phyloP scores from a whole-genome alignment of 2,329 filamentous ascomycete genomes.

The Claviceps purpurea region DNA sequence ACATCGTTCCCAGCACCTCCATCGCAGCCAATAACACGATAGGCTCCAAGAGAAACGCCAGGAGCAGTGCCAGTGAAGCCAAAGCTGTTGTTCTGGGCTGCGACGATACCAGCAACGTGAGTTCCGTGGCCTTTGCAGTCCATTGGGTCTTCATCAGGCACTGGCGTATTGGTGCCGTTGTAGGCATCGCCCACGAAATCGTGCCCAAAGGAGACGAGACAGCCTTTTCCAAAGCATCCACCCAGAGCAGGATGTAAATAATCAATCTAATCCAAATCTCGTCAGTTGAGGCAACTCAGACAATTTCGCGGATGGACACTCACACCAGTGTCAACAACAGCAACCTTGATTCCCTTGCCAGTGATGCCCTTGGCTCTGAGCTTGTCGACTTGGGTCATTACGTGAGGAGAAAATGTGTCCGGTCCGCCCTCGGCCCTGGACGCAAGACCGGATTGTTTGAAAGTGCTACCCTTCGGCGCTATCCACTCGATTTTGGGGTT shows the following conservation, averaged over 20 bases:
- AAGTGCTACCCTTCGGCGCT: constrained; percentile 17
- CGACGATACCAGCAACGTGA: constrained; percentile 49
- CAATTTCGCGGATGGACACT: constrained; percentile 12
- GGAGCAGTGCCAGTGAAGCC: constrained; percentile 46
- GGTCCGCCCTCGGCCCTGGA: constrained; percentile 10
- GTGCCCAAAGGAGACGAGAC: constrained; percentile 42
- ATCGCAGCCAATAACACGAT: constrained; percentile 43
- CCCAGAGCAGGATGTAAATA: constrained; percentile 51
- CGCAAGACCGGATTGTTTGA: constrained; percentile 7
- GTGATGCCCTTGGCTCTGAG: constrained; percentile 33
- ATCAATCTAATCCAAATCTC: constrained; percentile 31
- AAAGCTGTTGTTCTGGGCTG: constrained; percentile 38
- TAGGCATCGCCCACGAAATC: constrained; percentile 47
- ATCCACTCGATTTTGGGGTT: constrained; percentile 31
- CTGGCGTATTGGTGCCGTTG: constrained; percentile 23
- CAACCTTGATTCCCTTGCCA: constrained; percentile 39
- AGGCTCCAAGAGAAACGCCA: constrained; percentile 41
- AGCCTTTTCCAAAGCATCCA: constrained; percentile 47
- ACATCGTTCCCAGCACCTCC: constrained; percentile 39
- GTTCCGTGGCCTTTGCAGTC: constrained; percentile 47
- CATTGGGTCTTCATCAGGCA: constrained; percentile 38
- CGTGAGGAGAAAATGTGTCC: constrained; percentile 34
- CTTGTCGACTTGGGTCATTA: constrained; percentile 44
- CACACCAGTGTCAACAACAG: constrained; percentile 40
- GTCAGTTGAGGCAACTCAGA: background rate